Percentiles rank a stretch among this genome's conserved stretches.
Evolutionary conservation across 306 rosid genomes (phyloP).

Genomic region (Gastrolobium villosum): DNA sequence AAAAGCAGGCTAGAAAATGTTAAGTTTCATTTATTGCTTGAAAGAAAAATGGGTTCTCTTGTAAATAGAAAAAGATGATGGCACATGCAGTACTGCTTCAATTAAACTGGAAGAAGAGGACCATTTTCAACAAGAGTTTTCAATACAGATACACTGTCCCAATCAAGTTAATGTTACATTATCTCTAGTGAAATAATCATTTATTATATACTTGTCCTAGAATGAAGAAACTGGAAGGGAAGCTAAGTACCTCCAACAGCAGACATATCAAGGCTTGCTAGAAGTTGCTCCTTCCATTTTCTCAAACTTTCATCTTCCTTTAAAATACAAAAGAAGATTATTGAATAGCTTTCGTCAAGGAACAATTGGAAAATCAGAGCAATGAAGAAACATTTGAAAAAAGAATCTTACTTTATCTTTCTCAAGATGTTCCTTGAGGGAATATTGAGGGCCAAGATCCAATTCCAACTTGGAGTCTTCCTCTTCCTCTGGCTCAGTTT

Average conservation of each 20-base stretch:
- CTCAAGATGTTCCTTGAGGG: slow-evolving; percentile 93
- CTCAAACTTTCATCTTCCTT: slow-evolving; percentile 93
- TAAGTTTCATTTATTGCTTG: neutral
- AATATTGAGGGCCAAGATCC: slow-evolving; percentile 83
- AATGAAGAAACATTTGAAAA: slow-evolving; percentile 27
- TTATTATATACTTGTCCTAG: neutral
- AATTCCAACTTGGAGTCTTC: slow-evolving; percentile 64
- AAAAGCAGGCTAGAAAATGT: neutral
- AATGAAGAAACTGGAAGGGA: neutral
- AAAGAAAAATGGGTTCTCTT: neutral
- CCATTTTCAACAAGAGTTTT: slow-evolving; percentile 18
- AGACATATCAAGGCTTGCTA: slow-evolving; percentile 82
- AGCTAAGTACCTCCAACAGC: slow-evolving; percentile 73
- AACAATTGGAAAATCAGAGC: slow-evolving; percentile 1
- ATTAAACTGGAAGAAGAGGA: slow-evolving; percentile 23
- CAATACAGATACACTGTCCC: slow-evolving; percentile 1
- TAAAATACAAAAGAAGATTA: slow-evolving; percentile 20
- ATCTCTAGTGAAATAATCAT: neutral
- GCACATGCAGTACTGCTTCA: slow-evolving; percentile 8
- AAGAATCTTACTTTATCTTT: slow-evolving; percentile 72
- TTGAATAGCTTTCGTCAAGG: neutral
- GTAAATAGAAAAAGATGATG: neutral
- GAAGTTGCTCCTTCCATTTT: slow-evolving; percentile 92
- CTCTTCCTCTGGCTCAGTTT: slow-evolving; percentile 59
- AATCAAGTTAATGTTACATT: slow-evolving; percentile 2